Conservation (phyloP, 2,329 filamentous ascomycete species). For the Polychaeton citri region DNA sequence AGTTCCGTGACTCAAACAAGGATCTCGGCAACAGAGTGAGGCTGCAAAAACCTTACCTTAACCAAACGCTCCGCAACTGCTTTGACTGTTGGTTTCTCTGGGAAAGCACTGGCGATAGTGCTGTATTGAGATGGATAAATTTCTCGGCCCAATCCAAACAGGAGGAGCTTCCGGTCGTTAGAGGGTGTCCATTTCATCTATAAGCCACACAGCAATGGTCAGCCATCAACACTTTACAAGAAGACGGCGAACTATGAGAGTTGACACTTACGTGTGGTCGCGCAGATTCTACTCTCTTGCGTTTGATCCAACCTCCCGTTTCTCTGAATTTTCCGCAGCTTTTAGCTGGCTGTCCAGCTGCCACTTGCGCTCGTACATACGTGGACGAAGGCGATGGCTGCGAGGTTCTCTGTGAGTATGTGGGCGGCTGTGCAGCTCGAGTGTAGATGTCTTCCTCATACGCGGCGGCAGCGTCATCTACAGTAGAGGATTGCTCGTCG, state of each 20-base stretch:
- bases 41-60: constrained; percentile 6
- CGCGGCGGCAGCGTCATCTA: background rate
- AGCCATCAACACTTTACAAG: background rate
- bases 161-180: constrained; percentile 6
- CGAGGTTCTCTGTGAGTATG: no score
- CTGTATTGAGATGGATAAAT: constrained; percentile 3
- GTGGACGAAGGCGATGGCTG: no score
- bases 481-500: no score
- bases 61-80: constrained; percentile 7
- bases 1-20: background rate
- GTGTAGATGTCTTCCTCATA: background rate
- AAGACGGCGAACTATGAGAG: background rate
- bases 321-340: background rate
- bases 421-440: background rate
- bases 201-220: background rate
- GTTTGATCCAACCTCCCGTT: background rate
- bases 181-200: constrained; percentile 8
- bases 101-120: constrained; percentile 4
- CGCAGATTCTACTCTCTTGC: background rate
- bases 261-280: background rate
- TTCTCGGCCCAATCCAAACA: constrained; percentile 4
- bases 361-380: background rate
- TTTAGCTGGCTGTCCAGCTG: background rate
- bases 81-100: constrained; percentile 6
- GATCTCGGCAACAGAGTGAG: background rate